Conservation (phyloP, 208 protist species). For the Trypanosoma melophagium region DNA sequence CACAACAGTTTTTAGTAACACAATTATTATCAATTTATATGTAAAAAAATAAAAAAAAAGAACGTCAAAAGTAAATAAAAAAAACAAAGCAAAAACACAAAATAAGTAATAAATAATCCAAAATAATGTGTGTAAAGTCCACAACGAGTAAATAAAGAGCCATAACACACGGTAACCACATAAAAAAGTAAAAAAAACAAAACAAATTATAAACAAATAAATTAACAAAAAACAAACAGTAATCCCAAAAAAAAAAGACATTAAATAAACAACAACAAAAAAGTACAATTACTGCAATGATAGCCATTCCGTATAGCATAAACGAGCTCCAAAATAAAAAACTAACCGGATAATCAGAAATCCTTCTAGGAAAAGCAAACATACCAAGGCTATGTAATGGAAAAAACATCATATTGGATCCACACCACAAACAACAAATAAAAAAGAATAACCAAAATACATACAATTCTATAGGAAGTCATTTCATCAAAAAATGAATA, state of each 20-base stretch:
- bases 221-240: constrained; percentile 72
- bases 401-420: constrained; percentile 69
- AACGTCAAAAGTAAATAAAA: constrained; percentile 61
- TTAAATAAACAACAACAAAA: constrained; percentile 62
- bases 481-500: constrained; percentile 57
- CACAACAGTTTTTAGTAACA: constrained; percentile 73
- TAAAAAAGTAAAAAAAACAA: constrained; percentile 77
- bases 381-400: constrained; percentile 60
- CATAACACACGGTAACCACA: constrained; percentile 60
- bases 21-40: constrained; percentile 83
- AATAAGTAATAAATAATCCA: constrained; percentile 69
- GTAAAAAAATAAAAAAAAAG: constrained; percentile 81
- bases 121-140: constrained; percentile 64
- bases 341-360: constrained; percentile 63
- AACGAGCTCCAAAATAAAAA: constrained; percentile 71
- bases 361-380: constrained; percentile 63
- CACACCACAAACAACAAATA: constrained; percentile 54
- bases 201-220: constrained; percentile 73
- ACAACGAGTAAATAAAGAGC: constrained; percentile 62
- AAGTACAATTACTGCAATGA: constrained; percentile 43
- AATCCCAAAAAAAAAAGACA: constrained; percentile 65
- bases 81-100: constrained; percentile 68
- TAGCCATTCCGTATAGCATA: constrained; percentile 60
- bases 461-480: constrained; percentile 63
- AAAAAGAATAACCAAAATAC: constrained; percentile 65